Evolutionary conservation across 1,284 basidiomycete species (phyloP), one percentile per base, ranked within the genome.

Genomic region (Phenoliferia sp.): DNA sequence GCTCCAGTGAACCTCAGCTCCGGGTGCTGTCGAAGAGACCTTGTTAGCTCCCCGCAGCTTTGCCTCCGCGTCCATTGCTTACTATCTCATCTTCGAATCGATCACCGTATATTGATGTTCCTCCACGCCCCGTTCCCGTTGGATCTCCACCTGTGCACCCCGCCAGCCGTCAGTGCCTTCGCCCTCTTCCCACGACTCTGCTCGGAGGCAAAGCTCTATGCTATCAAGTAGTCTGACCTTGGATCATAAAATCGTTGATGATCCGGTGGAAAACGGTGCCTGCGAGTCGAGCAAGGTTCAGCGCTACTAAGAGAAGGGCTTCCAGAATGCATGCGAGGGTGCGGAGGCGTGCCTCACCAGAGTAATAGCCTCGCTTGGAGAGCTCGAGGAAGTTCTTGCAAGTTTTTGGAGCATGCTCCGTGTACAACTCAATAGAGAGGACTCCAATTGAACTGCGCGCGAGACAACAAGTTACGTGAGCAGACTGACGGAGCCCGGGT

Each of bases 1-100:
- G 93, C 92, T n/a, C 94, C 94, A 3, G 92, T 93, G 80, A 96
- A 96, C 54, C 93, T 84, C 71, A 96, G 80, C 28, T 94, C 92
- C 3, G 90, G 88, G 75, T 89, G 85, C 71, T 74, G 57, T 9
- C 54, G n/a, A 19, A 31, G 29, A 2, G 5, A 50, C 32, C 10
- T 33, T 19, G 32, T 61, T 48, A 61, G 60, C 31, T 16, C 19
- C 22, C 44, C 12, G 16, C 44, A 26, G 19, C 33, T 22, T 32
- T 19, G 22, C 44, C 16, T 22, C 19, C 63, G 32, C 22, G 7
- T 39, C 19, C 63, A 35, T 22, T 58, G 56, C 36, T 55, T 52
- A 74, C 73, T 33, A 76, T 73, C 63, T 76, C 76, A 57, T 76
- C 75, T 33, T 70, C 75, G 88, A 96, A 96, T 77, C 88, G 89